Base-by-base conservation (phyloP, 371 early-diverging fungal genomes). In the Smittium culicis region DNA sequence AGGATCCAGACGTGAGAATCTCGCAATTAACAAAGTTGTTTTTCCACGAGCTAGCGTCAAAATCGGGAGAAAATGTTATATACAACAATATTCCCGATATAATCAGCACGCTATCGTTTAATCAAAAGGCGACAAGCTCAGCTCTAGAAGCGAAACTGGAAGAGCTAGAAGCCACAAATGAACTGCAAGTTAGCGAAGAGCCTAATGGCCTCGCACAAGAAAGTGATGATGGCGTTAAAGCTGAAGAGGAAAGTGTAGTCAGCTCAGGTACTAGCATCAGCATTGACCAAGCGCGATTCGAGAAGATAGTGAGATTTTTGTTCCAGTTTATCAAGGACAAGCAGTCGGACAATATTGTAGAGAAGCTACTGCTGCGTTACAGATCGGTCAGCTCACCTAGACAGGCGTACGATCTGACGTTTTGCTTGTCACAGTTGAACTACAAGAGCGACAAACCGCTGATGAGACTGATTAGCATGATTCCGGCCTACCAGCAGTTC, bases 11-110 rank as follows among this genome's bases (percentile, higher is more conserved):
- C 71, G 79, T 75, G 35, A 83, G 93, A 1, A 93, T 98, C 59
- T 84, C 88, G 14, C 92, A 94, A 69, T 80, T 96, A 65, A 89
- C 95, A 1, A 89, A 88, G 35, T 80, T 94, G 60, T 97, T 98
- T 83, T 97, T 98, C 74, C 86, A 91, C 11, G 98, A 98, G 73
- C 76, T 97, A 66, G 84, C 94, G 0, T 84, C 88, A 56, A 98
- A 98, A 74, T 14, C 57, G 3, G 45, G 45, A 11, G 98, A 97
- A 73, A 94, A 96, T 76, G 93, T 96, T 8, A 87, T 98, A 27
- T 96, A 96, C 80, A 98, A 97, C 80, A 94, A 96, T 75, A 77
- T 98, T 70, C 94, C 95, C 0, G 98, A 98, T 75, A 96, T 97
- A 62, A 92, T 97, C 69, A 88, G 89, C 70, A 91, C 89, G 69